Base-by-base conservation (phyloP, 805 yeast genomes). In the Wickerhamiella kurtzmanii region DNA sequence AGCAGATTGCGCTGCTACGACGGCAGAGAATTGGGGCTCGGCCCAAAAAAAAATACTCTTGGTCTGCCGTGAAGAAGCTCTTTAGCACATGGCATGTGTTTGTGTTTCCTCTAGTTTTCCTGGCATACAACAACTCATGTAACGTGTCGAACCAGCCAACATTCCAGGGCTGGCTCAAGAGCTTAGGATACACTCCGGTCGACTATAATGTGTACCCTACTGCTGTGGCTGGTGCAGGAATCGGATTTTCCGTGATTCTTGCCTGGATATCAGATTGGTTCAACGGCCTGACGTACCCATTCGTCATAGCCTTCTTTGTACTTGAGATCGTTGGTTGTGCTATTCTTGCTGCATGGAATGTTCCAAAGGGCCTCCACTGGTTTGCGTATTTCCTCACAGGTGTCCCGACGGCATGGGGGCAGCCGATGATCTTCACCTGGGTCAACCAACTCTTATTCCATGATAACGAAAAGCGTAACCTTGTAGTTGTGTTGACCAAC, bases 391-490 rank as follows among this genome's bases (percentile, higher is more conserved):
- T 68, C 52, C 50, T 74, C 42, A 58, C 70, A 2, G 75, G 75
- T 2, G 57, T 71, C 15, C 76, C 77, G 8, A 62, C 71, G 0
- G 56, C 72, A 2, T 69, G 69, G 70, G 80, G 77, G 1, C 79
- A 73, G 60, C 79, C 79, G 2, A 67, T 72, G 52, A 72, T 75
- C 13, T 75, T 70, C 50, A 64, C 77, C 2, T 76, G 80, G 81
- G 69, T 75, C 35, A 76, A 76, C 55, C 62, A 74, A 35, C 54
- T 69, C 21, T 56, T 76, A 17, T 63, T 64, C 21, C 56, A 64
- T 5, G 71, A 72, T 49, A 75, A 71, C 55, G 57, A 53, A 41
- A 53, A 53, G 35, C 50, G 72, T 38, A 63, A 60, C 44, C 60
- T 68, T 32, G 62, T 66, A 3, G 68, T 70, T 15, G 71, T 64